Percentiles rank a stretch among this genome's conserved stretches.
These are phyloP conservation scores for Sphagnurus paluster DNA, from an alignment of 1,284 basidiomycete genomes.

Conservation along the genomic window DNA sequence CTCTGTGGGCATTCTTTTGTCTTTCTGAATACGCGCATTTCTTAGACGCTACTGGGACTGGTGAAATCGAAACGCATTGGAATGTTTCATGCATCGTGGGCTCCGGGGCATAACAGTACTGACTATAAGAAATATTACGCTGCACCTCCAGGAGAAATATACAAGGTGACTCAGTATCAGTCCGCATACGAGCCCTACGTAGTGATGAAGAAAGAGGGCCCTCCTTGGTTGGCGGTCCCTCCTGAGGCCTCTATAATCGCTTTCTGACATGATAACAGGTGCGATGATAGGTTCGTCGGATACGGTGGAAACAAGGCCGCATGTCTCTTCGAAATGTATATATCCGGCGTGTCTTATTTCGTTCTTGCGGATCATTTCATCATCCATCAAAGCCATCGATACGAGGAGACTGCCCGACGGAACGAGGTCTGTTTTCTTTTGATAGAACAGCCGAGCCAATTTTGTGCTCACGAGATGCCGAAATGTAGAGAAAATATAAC, in stretches of 20 bases:
- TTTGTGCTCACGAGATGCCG: not conserved
- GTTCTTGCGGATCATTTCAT: constrained; percentile 85
- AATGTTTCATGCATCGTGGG: constrained; percentile 79
- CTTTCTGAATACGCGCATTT: not conserved
- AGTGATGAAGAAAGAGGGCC: constrained; percentile 73
- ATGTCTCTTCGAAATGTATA: constrained; percentile 52
- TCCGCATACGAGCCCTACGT: constrained; percentile 85
- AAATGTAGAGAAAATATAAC: constrained; percentile 68
- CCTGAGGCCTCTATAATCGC: not conserved
- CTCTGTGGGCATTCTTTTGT: constrained; percentile 2
- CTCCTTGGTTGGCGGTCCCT: constrained; percentile 56
- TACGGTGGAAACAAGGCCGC: constrained; percentile 69
- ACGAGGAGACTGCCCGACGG: constrained; percentile 71
- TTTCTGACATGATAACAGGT: constrained; percentile 38
- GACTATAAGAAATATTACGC: constrained; percentile 72
- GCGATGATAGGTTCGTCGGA: constrained; percentile 86
- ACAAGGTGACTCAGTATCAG: constrained; percentile 74
- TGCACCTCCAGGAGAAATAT: constrained; percentile 64
- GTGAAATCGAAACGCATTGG: constrained; percentile 54
- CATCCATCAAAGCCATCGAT: constrained; percentile 81
- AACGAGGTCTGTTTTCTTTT: constrained; percentile 51
- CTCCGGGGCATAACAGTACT: constrained; percentile 76
- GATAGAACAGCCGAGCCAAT: not conserved
- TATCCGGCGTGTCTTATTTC: constrained; percentile 67
- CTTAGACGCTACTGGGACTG: constrained; percentile 55